phyloP scores from a whole-genome alignment of 1,284 basidiomycete species.

The Trichosporon asahii region DNA sequence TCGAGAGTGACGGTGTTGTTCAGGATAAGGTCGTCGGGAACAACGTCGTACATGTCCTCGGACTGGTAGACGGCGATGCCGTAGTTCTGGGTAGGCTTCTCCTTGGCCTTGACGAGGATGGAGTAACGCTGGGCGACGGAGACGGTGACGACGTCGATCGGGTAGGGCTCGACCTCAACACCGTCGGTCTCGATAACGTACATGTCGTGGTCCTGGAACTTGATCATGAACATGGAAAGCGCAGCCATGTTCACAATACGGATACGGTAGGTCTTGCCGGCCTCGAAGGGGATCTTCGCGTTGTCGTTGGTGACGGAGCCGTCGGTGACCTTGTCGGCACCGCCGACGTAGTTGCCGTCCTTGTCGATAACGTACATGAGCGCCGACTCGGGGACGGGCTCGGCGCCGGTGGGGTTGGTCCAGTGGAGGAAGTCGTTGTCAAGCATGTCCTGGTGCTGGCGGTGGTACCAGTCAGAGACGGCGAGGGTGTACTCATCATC shows the following conservation, averaged over 20 bases:
- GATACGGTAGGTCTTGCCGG: constrained; percentile 68
- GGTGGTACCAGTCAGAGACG: constrained; percentile 75
- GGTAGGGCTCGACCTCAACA: constrained; percentile 70
- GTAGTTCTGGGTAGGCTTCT: constrained; percentile 79
- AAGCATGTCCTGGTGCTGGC: constrained; percentile 62
- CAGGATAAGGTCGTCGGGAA: constrained; percentile 67
- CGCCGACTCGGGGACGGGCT: constrained; percentile 80
- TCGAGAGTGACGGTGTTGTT: constrained; percentile 74
- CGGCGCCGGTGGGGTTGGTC: constrained; percentile 73
- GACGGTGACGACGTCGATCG: constrained; percentile 67
- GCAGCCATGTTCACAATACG: constrained; percentile 72
- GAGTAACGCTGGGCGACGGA: constrained; percentile 92
- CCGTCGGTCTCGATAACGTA: constrained; percentile 84
- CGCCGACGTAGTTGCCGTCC: constrained; percentile 64
- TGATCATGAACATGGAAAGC: constrained; percentile 67
- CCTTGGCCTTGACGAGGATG: constrained; percentile 80
- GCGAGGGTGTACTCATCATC: constrained; percentile 89
- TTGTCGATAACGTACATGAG: constrained; percentile 76
- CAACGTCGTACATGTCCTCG: constrained; percentile 65
- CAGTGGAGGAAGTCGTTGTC: constrained; percentile 69
- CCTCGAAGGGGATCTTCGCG: constrained; percentile 73
- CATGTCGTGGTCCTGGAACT: constrained; percentile 91
- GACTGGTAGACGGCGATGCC: constrained; percentile 88
- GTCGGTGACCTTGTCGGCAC: constrained; percentile 40
- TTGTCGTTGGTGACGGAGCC: constrained; percentile 67